Conservation (phyloP, 768 basidiomycete genomes). For the Peribolospora kevripleyi region DNA sequence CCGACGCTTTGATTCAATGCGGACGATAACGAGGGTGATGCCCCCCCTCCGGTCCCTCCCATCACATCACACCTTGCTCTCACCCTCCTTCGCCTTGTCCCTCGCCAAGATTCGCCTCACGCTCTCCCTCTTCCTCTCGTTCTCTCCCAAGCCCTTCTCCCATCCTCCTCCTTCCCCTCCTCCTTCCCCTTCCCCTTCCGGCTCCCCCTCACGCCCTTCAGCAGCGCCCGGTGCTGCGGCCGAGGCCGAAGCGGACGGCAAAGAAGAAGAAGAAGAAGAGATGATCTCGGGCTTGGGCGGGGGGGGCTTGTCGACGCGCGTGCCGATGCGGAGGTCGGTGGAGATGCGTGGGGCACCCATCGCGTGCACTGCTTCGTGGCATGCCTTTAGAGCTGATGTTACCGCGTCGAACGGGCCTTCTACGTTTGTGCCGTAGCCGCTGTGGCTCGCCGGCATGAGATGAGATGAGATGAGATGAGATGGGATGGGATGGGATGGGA, state of each 20-base stretch:
- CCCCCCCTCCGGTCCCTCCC: not conserved
- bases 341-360: slow-evolving; percentile 38
- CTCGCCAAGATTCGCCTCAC: not conserved
- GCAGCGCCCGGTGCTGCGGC: no score
- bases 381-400: slow-evolving; percentile 64
- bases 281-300: slow-evolving; percentile 42
- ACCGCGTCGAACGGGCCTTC: slow-evolving; percentile 76
- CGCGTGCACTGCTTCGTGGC: slow-evolving; percentile 63
- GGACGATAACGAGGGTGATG: not conserved
- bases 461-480: not conserved
- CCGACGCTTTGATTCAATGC: not conserved
- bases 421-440: slow-evolving; percentile 80
- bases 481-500: not conserved
- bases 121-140: not conserved
- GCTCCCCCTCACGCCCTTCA: no score
- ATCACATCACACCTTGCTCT: not conserved
- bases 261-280: no score
- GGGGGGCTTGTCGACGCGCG: slow-evolving; percentile 46
- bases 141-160: not conserved
- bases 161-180: not conserved
- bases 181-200: slow-evolving; percentile 1
- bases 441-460: slow-evolving; percentile 15
- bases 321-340: slow-evolving; percentile 88
- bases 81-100: not conserved
- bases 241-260: no score